These are phyloP conservation scores for Dryadomyces quercus-mongolicae DNA, from an alignment of 2,329 filamentous ascomycete species.

Conservation along the genomic window DNA sequence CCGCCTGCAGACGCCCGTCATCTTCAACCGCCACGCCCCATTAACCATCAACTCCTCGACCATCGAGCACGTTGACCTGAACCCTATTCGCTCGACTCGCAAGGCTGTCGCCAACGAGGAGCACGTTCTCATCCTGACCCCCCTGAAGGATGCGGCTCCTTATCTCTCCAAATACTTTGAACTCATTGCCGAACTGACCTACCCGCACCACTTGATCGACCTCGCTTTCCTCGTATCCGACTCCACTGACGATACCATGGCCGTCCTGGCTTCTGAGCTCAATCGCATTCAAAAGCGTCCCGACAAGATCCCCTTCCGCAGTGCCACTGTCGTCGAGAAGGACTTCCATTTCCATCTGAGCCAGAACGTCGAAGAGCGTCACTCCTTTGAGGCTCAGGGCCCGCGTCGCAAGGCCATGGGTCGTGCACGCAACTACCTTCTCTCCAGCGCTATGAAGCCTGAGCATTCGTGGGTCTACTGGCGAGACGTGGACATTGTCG, in stretches of 20 bases:
- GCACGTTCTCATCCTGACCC: conserved; percentile 81
- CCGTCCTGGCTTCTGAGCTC: conserved; percentile 73
- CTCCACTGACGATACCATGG: conserved; percentile 80
- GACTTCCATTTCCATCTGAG: conserved; percentile 69
- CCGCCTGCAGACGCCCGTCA: conserved; percentile 81
- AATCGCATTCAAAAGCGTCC: conserved; percentile 75
- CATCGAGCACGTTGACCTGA: conserved; percentile 74
- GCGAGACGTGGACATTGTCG: conserved; percentile 92
- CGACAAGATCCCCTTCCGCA: conserved; percentile 75
- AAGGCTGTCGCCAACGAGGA: conserved; percentile 73
- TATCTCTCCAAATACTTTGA: conserved; percentile 89
- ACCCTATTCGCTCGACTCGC: conserved; percentile 67
- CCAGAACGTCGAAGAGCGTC: conserved; percentile 71
- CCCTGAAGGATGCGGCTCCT: conserved; percentile 74
- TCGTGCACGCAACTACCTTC: conserved; percentile 80
- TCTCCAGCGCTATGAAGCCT: conserved; percentile 71
- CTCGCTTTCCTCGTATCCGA: conserved; percentile 91
- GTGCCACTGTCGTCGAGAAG: conserved; percentile 77
- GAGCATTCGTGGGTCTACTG: conserved; percentile 99
- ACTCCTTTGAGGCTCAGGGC: conserved; percentile 77
- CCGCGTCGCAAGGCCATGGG: conserved; percentile 86
- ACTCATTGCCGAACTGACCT: conserved; percentile 76
- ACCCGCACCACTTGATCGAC: conserved; percentile 91
- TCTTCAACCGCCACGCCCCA: conserved; percentile 91
- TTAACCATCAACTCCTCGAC: conserved; percentile 71